Conservation (phyloP, 768 basidiomycete genomes). For the Gloeopeniophorella convolvens region DNA sequence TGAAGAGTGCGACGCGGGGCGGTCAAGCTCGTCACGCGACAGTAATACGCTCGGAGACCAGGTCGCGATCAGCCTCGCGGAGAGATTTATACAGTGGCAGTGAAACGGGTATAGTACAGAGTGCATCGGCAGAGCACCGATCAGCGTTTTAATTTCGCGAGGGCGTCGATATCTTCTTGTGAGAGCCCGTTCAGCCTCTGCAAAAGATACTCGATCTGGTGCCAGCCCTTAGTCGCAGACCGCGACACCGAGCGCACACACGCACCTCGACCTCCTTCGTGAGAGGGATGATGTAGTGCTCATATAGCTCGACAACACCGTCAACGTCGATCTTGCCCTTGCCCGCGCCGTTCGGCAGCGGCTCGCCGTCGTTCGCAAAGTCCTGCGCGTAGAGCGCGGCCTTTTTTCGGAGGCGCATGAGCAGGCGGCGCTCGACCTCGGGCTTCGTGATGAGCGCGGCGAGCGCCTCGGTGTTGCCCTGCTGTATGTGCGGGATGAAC, state of each 20-base stretch:
- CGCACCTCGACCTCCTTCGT: constrained; percentile 97
- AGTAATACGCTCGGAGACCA: too few relatives aligned
- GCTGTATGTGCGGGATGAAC: constrained; percentile 89
- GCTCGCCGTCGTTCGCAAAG: constrained; percentile 63
- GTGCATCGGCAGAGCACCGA: too few relatives aligned
- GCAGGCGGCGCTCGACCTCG: constrained; percentile 82
- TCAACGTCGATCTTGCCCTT: constrained; percentile 82
- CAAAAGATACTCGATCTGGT: constrained; percentile 92
- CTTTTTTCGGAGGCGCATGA: constrained; percentile 83
- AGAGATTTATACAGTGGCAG: too few relatives aligned
- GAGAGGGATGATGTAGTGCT: constrained; percentile 92
- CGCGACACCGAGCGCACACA: background rate
- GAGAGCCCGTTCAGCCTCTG: constrained; percentile 82
- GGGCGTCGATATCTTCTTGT: constrained; percentile 66
- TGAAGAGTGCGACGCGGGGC: too few relatives aligned
- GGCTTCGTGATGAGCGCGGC: constrained; percentile 94
- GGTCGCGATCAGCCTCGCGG: too few relatives aligned
- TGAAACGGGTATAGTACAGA: too few relatives aligned
- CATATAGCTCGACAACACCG: constrained; percentile 88
- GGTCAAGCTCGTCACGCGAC: too few relatives aligned
- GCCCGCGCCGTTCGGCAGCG: constrained; percentile 30
- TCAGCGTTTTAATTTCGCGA: constrained; percentile 29
- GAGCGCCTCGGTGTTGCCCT: constrained; percentile 69
- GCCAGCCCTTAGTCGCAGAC: background rate
- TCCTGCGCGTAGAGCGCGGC: constrained; percentile 73